Evolutionary conservation across 768 basidiomycete species (phyloP).

Genomic region (Lactarius indigo): DNA sequence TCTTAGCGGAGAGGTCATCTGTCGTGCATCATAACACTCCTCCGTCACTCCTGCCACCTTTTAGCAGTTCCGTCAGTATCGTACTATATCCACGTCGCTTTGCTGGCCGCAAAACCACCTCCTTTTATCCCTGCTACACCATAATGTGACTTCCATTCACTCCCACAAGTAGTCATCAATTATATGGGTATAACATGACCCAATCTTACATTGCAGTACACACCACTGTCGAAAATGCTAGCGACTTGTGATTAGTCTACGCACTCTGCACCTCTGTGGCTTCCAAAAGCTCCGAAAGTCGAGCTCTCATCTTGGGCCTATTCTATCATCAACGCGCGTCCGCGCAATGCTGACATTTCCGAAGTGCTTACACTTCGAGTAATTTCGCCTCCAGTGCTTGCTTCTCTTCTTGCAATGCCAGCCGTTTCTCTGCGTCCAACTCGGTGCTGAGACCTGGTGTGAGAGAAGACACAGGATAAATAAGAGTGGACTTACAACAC

Average conservation of each 20-base stretch:
- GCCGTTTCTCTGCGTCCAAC: conserved; percentile 83
- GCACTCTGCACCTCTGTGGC: conserved; percentile 26
- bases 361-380: conserved; percentile 69
- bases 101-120: neutral
- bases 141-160: neutral
- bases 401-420: conserved; percentile 93
- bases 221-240: neutral
- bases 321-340: conserved; percentile 13
- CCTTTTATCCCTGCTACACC: neutral
- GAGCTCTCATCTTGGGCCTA: conserved; percentile 78
- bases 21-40: conserved; percentile 48
- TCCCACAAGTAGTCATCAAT: neutral
- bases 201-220: neutral
- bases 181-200: neutral
- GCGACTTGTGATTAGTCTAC: neutral
- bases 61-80: neutral
- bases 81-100: neutral
- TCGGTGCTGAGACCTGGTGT: conserved; percentile 55
- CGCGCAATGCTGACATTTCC: neutral
- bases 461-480: neutral
- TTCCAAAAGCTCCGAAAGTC: conserved; percentile 62
- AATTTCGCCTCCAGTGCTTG: conserved; percentile 82
- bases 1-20: conserved; percentile 82
- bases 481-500: conserved; percentile 65
- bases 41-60: neutral